Base-by-base conservation (phyloP, 176 grass and related monocot species). In the Secale cereale region DNA sequence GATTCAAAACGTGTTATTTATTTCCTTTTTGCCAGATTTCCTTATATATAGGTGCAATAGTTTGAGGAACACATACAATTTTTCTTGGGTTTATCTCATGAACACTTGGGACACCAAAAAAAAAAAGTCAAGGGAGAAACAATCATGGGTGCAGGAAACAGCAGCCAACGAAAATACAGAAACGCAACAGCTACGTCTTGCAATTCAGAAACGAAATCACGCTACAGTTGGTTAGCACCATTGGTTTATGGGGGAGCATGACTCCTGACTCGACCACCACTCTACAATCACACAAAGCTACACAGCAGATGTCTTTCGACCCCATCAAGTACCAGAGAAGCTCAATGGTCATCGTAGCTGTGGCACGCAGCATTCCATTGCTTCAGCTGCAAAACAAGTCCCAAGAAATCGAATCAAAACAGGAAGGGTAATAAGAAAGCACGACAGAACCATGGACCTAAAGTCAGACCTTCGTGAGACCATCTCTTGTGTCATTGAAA, bases 401-500 rank as follows among this genome's bases (percentile, higher is more conserved):
- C 10, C 59, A 77, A 73, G 8, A 83, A 28, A 36, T 56, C 17
- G 3, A 87, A 85, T 56, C 4, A 85, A 81, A 78, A 50, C 6
- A 43, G 61, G 75, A 82, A 16, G 19, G 37, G 83, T 45, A 48
- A 27, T 33, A 73, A 48, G 20, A 82, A 80, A n/a, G 19, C 17
- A 28, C 4, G 1, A n/a, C 28, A 56, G 12, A 59, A 32, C 41
- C 25, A 22, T 52, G 1, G 14, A 35, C n/a, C 40, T 31, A 26
- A 40, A 16, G 22, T 56, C 60, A 22, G 59, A 94, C 92, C 87
- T 94, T 87, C 71, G 87, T 72, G 6, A 92, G 48, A 41, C 11
- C n/a, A 59, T 77, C 78, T 43, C 54, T 77, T 76, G 73, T 63
- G 37, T 35, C 71, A 37, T 83, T 70, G 1, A 62, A 78, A 72